A percentile compares a stretch with the other conserved stretches of the same genome.
phyloP scores from a whole-genome alignment of 768 basidiomycete genomes.

The Coprinellus aureogranulatus region DNA sequence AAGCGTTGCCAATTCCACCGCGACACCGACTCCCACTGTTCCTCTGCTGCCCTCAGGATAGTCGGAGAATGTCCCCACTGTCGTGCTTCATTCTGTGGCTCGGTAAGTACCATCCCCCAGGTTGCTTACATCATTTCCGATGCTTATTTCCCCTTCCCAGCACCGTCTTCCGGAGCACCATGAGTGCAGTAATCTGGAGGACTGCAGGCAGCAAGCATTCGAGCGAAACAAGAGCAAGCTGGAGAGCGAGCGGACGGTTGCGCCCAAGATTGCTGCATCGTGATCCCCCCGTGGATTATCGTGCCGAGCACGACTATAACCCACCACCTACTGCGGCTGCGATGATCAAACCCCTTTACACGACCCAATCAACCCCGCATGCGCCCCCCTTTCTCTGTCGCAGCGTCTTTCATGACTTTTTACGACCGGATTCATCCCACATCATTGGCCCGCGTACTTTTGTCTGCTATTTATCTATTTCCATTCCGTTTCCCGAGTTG shows the following conservation, averaged over 20 bases:
- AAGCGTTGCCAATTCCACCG: slow-evolving; percentile 78
- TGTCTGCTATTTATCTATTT: slow-evolving; percentile 10
- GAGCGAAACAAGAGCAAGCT: slow-evolving; percentile 84
- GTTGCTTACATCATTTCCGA: slow-evolving; percentile 8
- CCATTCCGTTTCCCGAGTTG: slow-evolving; percentile 3
- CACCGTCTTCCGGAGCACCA: slow-evolving; percentile 91
- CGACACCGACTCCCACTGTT: slow-evolving; percentile 58
- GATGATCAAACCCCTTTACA: slow-evolving; percentile 8
- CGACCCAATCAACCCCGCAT: slow-evolving; percentile 10
- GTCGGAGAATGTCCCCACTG: slow-evolving; percentile 86
- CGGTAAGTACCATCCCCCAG: slow-evolving; percentile 45
- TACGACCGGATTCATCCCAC: background rate
- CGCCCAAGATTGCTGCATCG: slow-evolving; percentile 82
- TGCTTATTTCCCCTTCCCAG: slow-evolving; percentile 36
- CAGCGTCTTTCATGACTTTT: slow-evolving; percentile 1
- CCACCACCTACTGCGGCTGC: too few species aligned
- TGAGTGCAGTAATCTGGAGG: slow-evolving; percentile 76
- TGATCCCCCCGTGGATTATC: too few species aligned
- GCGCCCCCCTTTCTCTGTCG: background rate
- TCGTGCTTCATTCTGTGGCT: slow-evolving; percentile 70
- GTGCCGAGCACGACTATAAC: too few species aligned
- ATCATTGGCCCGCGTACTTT: background rate
- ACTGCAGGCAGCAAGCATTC: slow-evolving; percentile 85
- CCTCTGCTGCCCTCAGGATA: slow-evolving; percentile 75
- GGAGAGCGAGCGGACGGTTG: slow-evolving; percentile 84